Evolutionary conservation across 1,284 basidiomycete genomes (phyloP), one percentile per base, ranked within the genome.

Genomic region (Cryptococcus amylolentus): DNA sequence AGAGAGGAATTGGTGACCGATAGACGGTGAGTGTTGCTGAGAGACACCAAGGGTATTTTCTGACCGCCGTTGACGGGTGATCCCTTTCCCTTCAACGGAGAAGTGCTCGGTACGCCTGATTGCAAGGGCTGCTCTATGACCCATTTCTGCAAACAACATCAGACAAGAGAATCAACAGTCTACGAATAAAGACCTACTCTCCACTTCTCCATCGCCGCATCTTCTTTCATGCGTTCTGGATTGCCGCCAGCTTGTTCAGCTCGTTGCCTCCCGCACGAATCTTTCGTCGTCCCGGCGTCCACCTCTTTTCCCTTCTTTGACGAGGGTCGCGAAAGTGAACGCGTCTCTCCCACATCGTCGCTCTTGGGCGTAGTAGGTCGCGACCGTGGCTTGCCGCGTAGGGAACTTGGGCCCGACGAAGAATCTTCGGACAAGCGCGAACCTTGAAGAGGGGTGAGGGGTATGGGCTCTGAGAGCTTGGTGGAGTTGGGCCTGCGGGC

Each of bases 201-300:
- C 73, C 73, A 75, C 56, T 73, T 75, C 16, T 64, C 63, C 61
- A 75, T 57, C 2, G 71, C 73, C 18, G 63, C 54, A 13, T 73
- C 70, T 35, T 72, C 67, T 51, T 70, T 70, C 18, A 40, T 52
- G 43, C 45, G 42, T 14, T 49, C 54, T 7, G 6, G 18, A n/a
- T 52, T 27, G 7, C 26, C 51, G 6, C 13, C 28, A 8, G 27
- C 23, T 16, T 37, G 20, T 18, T 14, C 49, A 27, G 10, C 31
- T 12, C 35, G 13, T 20, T 41, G n/a, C 41, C 9, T 18, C 12
- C 41, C n/a, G 7, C 41, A 9, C 9, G 9, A 16, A 27, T n/a
- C 27, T 49, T 45, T 16, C 10, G 14, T 16, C 10, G 14, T 18
- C 35, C 40, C 28, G 38, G 52, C 49, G 51, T 54, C n/a, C 27